These are phyloP conservation scores for Lecanosticta acicola DNA, from an alignment of 2,329 filamentous ascomycete species.

Conservation along the genomic window DNA sequence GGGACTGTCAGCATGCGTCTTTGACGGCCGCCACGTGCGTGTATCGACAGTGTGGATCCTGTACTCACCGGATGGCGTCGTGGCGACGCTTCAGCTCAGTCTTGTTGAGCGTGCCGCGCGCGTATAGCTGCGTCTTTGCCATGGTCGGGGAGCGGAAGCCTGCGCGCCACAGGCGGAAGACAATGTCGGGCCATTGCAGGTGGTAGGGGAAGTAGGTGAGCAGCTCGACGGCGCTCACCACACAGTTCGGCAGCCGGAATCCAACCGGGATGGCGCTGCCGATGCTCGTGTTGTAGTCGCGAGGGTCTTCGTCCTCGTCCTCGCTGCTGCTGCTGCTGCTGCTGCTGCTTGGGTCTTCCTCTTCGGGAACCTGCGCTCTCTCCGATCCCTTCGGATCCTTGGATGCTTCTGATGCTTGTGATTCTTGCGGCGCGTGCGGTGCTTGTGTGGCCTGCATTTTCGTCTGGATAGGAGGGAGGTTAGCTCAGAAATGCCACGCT, in stretches of 20 bases:
- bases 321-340: too few relatives aligned
- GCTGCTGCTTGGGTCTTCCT: too few relatives aligned
- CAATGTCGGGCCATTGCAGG: background rate
- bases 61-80: background rate
- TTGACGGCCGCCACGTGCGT: too few relatives aligned
- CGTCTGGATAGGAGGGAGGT: too few relatives aligned
- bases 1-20: background rate
- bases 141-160: background rate
- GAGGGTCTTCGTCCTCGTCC: too few relatives aligned
- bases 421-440: too few relatives aligned
- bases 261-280: background rate
- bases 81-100: background rate
- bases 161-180: background rate
- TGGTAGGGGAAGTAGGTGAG: constrained; percentile 1
- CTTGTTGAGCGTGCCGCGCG: background rate
- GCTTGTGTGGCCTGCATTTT: too few relatives aligned
- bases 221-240: constrained; percentile 1
- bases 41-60: background rate
- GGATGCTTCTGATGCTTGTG: too few relatives aligned
- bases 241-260: background rate
- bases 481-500: too few relatives aligned
- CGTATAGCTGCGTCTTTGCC: background rate
- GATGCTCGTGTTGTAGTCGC: background rate
- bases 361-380: too few relatives aligned
- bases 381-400: too few relatives aligned